Base-by-base conservation (phyloP, 495 filamentous ascomycete genomes). In the Eremomyces bilateralis region DNA sequence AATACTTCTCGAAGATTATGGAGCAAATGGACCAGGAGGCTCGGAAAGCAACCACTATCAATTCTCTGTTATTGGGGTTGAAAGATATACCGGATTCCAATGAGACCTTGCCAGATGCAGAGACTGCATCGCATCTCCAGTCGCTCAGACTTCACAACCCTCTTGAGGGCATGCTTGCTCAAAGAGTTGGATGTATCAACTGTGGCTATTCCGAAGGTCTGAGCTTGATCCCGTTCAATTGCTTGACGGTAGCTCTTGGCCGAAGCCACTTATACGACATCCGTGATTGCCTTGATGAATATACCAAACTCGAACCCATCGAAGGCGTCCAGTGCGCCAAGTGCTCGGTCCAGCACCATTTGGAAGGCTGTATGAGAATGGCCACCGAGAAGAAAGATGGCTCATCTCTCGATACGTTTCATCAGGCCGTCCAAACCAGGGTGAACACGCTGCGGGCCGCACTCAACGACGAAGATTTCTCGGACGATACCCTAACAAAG, bases 1-100 rank as follows among this genome's bases (percentile, higher is more conserved):
- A 99, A 52, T 99, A 93, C 49, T 92, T 79, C 36, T 81, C 82
- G 13, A 91, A 84, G 44, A 57, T 99, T 17, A 60, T 92, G 36
- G 80, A 85, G 33, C 71, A 84, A 41, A 57, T 99, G 29, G 82
- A 95, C 44, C 73, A 74, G 43, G 83, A 90, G 42, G 59, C 78
- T 18, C 51, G 56, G 13, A 61, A 61, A 32, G 63, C 59, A 15
- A 50, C 60, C 4, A 55, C 54, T 2, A 54, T 59, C 13, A 45
- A 57, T 41, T 52, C 54, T 28, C 39, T 53, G 33, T 58, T 47
- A 59, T 37, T 35, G 4, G 27, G 32, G 20, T 32, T 35, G 8
- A 20, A 36, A 27, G 24, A 27, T 13, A 8, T 27, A 13, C 24
- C 24, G 24, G 30, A 32, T 16, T 17, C 10, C 6, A 18, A 11